Percentiles rank a stretch among this genome's conserved stretches.
Evolutionary conservation across 2,329 filamentous ascomycete genomes (phyloP).

Genomic region (Exserohilum turcica): DNA sequence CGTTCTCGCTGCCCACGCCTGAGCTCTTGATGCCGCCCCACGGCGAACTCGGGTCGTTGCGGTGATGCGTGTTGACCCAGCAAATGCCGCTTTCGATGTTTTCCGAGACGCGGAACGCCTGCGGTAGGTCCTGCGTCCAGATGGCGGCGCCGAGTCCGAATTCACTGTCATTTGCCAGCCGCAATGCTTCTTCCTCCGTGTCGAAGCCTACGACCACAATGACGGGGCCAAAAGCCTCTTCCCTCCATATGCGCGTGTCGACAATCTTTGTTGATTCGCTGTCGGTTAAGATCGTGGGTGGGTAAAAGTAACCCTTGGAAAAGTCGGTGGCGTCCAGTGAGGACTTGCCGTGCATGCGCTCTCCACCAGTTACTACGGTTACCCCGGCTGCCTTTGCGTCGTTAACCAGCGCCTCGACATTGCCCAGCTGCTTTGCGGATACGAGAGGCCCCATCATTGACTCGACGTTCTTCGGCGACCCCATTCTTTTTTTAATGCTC

Average conservation of each 20-base stretch:
- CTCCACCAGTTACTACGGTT: constrained; percentile 54
- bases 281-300: constrained; percentile 52
- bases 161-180: constrained; percentile 56
- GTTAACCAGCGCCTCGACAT: constrained; percentile 46
- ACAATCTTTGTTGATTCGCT: constrained; percentile 37
- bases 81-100: constrained; percentile 57
- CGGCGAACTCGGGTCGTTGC: constrained; percentile 73
- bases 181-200: constrained; percentile 54
- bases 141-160: constrained; percentile 59
- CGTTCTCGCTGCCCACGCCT: constrained; percentile 75
- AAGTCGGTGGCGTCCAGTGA: constrained; percentile 59
- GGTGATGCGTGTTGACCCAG: constrained; percentile 63
- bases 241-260: constrained; percentile 48
- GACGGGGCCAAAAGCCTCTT: constrained; percentile 60
- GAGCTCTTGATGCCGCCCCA: constrained; percentile 69
- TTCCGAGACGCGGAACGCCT: constrained; percentile 55
- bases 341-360: constrained; percentile 56
- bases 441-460: constrained; percentile 70
- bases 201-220: constrained; percentile 56
- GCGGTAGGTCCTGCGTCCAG: constrained; percentile 57
- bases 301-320: constrained; percentile 57
- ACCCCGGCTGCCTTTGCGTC: constrained; percentile 47
- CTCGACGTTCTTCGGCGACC: constrained; percentile 60
- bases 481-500: constrained; percentile 61
- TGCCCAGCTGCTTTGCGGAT: constrained; percentile 56